A percentile compares a stretch with the other conserved stretches of the same genome.
These are phyloP conservation scores for Corymbia calophylla DNA, from an alignment of 441 rosid genomes.

Conservation along the genomic window DNA sequence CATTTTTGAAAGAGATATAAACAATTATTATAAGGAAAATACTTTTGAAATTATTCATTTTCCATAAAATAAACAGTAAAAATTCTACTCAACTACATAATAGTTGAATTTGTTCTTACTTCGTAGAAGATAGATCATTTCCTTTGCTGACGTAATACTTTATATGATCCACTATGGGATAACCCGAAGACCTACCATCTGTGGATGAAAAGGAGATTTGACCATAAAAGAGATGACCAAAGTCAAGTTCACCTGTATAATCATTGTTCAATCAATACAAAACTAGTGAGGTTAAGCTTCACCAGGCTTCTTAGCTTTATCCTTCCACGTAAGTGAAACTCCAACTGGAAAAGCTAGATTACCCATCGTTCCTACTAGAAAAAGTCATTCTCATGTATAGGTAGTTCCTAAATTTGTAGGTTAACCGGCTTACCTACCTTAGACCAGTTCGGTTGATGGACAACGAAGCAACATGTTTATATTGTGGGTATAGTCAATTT, in stretches of 20 bases:
- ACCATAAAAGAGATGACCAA: background rate
- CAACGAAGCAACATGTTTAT: background rate
- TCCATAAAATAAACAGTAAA: background rate
- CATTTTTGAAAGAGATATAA: background rate
- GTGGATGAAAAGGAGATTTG: background rate
- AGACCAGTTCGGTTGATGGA: background rate
- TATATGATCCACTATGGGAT: background rate
- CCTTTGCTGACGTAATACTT: background rate
- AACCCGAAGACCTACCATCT: background rate
- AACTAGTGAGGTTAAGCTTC: background rate
- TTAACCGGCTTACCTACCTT: background rate
- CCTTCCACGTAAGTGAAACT: background rate
- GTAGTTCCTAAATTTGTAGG: background rate
- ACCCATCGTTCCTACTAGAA: background rate
- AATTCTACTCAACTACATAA: background rate
- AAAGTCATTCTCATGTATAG: background rate
- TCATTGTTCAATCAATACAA: background rate
- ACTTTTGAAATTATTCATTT: background rate
- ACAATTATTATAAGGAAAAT: rapidly evolving
- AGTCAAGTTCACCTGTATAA: background rate
- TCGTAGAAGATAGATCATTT: background rate
- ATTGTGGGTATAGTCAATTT: background rate
- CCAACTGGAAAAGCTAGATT: background rate
- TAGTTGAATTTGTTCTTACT: background rate
- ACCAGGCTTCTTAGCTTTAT: background rate